Conservation (phyloP, 805 yeast genomes). For the Maudiozyma serrabonitensis region DNA sequence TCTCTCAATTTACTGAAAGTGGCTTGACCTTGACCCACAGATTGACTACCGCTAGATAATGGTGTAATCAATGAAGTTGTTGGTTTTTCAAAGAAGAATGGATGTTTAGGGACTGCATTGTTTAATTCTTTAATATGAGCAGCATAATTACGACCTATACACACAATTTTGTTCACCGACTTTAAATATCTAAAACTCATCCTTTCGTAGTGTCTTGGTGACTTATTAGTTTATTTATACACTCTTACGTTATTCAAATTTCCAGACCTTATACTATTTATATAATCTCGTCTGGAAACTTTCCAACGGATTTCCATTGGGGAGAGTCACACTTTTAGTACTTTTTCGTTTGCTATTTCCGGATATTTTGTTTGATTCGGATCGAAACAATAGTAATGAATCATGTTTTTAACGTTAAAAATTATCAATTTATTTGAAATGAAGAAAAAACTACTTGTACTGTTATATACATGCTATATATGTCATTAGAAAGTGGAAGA, state of each 20-base stretch:
- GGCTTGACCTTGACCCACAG: conserved; percentile 3
- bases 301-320: neutral
- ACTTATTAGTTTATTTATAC: no score
- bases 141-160: conserved; percentile 96
- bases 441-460: no score
- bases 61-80: conserved; percentile 63
- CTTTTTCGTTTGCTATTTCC: no score
- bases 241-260: no score
- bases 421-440: no score
- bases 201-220: neutral
- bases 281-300: no score
- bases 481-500: no score
- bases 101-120: conserved; percentile 72
- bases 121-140: conserved; percentile 89
- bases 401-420: no score
- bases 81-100: conserved; percentile 91
- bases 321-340: neutral
- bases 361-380: no score
- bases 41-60: conserved; percentile 16
- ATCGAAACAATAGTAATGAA: no score
- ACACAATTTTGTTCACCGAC: conserved; percentile 67
- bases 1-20: conserved; percentile 19
- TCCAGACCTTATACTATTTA: no score
- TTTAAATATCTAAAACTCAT: conserved; percentile 49
- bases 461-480: no score